These are phyloP conservation scores for Sideroxylon spinosum DNA, from an alignment of 179 eudicot genomes.

Conservation along the genomic window DNA sequence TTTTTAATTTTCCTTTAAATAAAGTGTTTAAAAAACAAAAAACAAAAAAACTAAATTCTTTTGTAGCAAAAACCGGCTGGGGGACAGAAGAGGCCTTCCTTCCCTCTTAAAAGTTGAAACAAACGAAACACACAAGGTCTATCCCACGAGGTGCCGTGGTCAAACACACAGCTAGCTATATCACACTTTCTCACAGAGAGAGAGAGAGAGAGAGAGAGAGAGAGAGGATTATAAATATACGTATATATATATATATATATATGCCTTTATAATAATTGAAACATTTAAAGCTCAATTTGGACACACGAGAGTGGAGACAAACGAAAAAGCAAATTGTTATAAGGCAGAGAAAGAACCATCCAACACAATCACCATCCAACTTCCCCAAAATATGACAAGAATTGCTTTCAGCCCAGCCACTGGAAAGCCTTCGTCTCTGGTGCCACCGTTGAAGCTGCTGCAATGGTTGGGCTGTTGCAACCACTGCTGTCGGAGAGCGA, in stretches of 20 bases:
- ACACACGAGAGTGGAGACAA: not conserved
- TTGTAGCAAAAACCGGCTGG: no score
- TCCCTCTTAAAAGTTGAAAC: no score
- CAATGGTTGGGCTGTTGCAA: constrained; percentile 48
- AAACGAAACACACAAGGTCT: no score
- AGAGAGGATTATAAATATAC: not conserved
- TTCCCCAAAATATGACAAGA: not conserved
- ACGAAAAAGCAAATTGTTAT: not conserved
- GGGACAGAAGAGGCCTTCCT: no score
- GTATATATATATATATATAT: not conserved
- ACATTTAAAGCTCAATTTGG: not conserved
- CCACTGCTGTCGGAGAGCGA: constrained; percentile 59
- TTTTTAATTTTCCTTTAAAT: no score
- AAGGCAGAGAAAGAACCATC: not conserved
- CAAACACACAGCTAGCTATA: no score
- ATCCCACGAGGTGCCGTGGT: no score
- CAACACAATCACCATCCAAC: not conserved
- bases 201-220: not conserved
- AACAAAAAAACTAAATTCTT: no score
- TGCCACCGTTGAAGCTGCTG: constrained; percentile 22
- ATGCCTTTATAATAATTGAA: not conserved
- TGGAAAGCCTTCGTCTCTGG: constrained; percentile 38
- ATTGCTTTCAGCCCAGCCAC: constrained; percentile 34
- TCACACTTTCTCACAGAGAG: not conserved
- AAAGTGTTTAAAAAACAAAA: no score